These are phyloP conservation scores for Fusarium lyarnte DNA, from an alignment of 2,329 filamentous ascomycete genomes.

Conservation along the genomic window DNA sequence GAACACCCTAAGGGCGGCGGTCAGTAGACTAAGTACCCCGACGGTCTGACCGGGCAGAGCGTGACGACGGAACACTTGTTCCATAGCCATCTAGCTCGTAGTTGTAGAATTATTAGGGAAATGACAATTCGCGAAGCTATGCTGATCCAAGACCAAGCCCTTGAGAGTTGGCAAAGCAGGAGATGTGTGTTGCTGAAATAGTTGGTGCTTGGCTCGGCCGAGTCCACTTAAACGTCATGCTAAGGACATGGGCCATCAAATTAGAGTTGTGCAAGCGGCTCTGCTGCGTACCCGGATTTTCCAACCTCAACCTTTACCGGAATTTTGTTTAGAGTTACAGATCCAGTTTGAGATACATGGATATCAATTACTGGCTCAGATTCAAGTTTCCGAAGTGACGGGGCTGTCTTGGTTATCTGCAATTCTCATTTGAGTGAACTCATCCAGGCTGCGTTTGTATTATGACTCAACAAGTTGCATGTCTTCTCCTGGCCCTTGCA, in stretches of 20 bases:
- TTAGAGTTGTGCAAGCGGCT: constrained; percentile 30
- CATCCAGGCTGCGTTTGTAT: constrained; percentile 22
- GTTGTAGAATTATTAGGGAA: background rate
- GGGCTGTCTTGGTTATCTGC: background rate
- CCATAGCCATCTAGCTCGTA: background rate
- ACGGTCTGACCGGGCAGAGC: background rate
- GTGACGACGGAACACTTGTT: background rate
- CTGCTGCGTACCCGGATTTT: constrained; percentile 13
- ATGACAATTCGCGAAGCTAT: background rate
- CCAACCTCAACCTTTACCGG: background rate
- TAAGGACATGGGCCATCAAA: constrained; percentile 24
- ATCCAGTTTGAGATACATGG: background rate
- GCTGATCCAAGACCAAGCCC: background rate
- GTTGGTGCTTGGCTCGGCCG: constrained; percentile 17
- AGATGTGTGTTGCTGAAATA: constrained; percentile 5
- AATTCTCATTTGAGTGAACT: background rate
- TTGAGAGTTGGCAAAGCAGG: background rate
- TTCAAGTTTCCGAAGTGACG: constrained; percentile 10
- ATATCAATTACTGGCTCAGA: background rate
- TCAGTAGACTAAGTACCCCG: background rate
- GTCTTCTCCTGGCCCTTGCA: constrained; percentile 13
- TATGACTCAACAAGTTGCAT: constrained; percentile 32
- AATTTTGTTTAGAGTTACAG: background rate
- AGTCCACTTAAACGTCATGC: constrained; percentile 30
- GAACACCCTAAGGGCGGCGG: constrained; percentile 6